These are phyloP conservation scores for Chalciporus chontae DNA, from an alignment of 768 basidiomycete species.

Conservation along the genomic window DNA sequence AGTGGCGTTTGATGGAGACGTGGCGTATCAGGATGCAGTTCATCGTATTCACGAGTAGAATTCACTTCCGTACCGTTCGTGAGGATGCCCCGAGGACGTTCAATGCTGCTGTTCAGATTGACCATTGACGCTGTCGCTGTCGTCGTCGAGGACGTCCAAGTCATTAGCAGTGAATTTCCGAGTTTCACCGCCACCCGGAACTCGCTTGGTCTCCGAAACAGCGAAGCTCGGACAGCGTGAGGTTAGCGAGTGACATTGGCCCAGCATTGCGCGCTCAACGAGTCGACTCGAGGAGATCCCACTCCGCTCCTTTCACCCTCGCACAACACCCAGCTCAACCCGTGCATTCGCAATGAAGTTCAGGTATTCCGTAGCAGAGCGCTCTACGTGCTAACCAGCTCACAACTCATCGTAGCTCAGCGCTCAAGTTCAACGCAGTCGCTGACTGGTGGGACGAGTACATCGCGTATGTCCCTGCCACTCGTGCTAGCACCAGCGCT, in stretches of 20 bases:
- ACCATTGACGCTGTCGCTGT: no score
- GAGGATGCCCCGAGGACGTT: no score
- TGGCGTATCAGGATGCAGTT: neutral
- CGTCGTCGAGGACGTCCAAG: no score
- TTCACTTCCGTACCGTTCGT: no score
- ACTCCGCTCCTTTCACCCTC: slow-evolving; percentile 11
- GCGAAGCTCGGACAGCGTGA: neutral
- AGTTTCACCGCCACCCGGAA: no score
- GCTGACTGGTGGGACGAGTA: slow-evolving; percentile 93
- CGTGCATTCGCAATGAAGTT: slow-evolving; percentile 30
- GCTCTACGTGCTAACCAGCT: neutral
- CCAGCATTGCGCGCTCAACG: slow-evolving; percentile 9
- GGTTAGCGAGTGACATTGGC: neutral
- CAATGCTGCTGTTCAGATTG: no score
- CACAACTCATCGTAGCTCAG: slow-evolving; percentile 46
- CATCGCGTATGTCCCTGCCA: slow-evolving; percentile 60
- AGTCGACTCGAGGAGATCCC: slow-evolving; percentile 25
- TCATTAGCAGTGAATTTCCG: no score
- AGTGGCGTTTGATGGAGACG: neutral
- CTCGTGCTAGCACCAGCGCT: neutral
- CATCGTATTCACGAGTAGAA: no score
- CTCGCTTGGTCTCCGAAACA: neutral
- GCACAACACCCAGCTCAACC: neutral
- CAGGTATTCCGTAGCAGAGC: slow-evolving; percentile 16
- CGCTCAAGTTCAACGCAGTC: slow-evolving; percentile 88